A percentile compares a stretch with the other conserved stretches of the same genome.
Conservation (phyloP, 257 asterid species). For the Ligustrum vulgare region DNA sequence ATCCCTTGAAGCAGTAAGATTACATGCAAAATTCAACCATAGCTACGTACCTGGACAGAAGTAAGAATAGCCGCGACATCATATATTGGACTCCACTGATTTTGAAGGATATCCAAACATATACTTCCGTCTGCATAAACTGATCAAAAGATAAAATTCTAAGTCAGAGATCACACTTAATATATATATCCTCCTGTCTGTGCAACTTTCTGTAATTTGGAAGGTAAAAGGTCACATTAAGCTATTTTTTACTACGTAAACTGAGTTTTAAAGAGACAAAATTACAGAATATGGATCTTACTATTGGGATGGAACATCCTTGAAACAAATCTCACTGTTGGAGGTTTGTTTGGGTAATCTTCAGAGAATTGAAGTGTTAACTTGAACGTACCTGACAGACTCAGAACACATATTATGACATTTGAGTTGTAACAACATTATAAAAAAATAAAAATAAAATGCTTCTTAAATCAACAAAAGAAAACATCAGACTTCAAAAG, state of each 20-base stretch:
- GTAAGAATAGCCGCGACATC: conserved; percentile 94
- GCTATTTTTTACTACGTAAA: background rate
- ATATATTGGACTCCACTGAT: conserved; percentile 96
- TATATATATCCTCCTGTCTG: background rate
- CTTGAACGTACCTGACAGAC: conserved; percentile 65
- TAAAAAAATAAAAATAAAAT: background rate
- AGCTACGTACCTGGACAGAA: conserved; percentile 67
- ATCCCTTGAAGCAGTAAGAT: background rate
- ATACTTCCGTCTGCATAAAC: conserved; percentile 96
- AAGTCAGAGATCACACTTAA: conserved; percentile 21
- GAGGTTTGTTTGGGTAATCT: conserved; percentile 87
- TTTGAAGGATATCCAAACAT: conserved; percentile 92
- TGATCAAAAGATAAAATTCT: conserved; percentile 33
- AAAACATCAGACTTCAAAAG: background rate
- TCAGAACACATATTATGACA: conserved; percentile 24
- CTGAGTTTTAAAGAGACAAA: conserved; percentile 1
- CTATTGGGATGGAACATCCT: conserved; percentile 91
- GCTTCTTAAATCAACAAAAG: background rate
- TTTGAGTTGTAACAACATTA: conserved; percentile 4
- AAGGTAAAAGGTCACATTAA: background rate
- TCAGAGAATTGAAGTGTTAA: conserved; percentile 70
- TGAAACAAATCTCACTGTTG: conserved; percentile 78
- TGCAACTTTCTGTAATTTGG: background rate
- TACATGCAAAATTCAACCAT: conserved; percentile 1
- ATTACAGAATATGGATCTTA: conserved; percentile 33